Conservation (phyloP, 257 asterid species). For the Primulina eburnea region DNA sequence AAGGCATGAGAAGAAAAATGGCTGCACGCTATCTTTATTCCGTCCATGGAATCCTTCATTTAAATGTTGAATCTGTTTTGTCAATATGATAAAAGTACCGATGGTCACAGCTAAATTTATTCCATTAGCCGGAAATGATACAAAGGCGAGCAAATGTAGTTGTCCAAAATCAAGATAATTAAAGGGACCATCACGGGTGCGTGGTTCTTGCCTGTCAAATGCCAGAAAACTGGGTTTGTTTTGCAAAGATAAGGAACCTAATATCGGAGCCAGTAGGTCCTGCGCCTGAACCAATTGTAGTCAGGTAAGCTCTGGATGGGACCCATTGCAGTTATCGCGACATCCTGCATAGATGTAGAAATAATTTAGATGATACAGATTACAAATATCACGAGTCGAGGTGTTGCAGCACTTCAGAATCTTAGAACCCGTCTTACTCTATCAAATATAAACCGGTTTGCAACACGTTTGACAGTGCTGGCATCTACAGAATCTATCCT, state of each 20-base stretch:
- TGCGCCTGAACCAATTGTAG: conserved; percentile 99
- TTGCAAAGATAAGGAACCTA: conserved; percentile 31
- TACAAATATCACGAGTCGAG: not conserved
- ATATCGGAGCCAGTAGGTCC: conserved; percentile 97
- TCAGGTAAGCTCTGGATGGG: conserved; percentile 86
- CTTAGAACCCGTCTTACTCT: conserved; percentile 39
- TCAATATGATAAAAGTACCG: not conserved
- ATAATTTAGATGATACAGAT: not conserved
- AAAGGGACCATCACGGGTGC: no score
- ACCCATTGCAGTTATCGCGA: conserved; percentile 75
- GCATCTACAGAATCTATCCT: conserved; percentile 89
- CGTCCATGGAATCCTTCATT: no score
- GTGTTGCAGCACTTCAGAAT: not conserved
- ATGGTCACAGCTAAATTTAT: conserved; percentile 26
- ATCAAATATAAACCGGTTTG: conserved; percentile 78
- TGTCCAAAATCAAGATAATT: no score
- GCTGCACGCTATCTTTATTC: no score
- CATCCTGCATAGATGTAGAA: conserved; percentile 46
- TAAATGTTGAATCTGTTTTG: no score
- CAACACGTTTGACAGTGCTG: conserved; percentile 82
- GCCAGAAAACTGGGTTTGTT: no score
- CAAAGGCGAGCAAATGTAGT: not conserved
- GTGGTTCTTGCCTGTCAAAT: no score
- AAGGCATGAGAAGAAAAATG: no score
- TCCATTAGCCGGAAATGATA: conserved; percentile 14